Percentiles rank a stretch among this genome's conserved stretches.
Evolutionary conservation across 169 alveolate genomes (phyloP).

Genomic region (Babesia bovis): DNA sequence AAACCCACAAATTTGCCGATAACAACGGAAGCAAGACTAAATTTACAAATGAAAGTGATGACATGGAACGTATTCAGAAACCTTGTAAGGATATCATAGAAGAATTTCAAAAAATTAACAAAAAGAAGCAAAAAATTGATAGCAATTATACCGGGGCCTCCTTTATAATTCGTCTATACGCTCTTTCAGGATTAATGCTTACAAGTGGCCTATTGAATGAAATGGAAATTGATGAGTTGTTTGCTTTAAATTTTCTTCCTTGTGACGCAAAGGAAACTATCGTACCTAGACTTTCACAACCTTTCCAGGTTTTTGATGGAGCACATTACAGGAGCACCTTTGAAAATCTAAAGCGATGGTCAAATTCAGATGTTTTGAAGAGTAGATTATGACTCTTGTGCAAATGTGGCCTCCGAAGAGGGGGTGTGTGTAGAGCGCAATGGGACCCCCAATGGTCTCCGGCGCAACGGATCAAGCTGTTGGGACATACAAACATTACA

Average conservation of each 20-base stretch:
- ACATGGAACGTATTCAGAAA: not conserved
- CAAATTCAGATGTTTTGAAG: not conserved
- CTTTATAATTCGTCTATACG: conserved; percentile 9
- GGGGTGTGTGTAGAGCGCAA: conserved; percentile 32
- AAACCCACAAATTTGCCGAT: not conserved
- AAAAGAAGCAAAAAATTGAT: not conserved
- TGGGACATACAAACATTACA: not conserved
- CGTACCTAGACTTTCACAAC: conserved; percentile 41
- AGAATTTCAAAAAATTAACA: not conserved
- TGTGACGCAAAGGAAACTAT: not conserved
- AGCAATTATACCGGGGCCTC: not conserved
- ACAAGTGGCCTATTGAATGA: not conserved
- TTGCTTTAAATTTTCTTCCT: conserved; percentile 12
- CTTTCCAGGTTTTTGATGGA: conserved; percentile 37
- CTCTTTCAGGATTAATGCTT: conserved; percentile 4
- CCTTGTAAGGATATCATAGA: not conserved
- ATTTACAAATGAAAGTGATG: not conserved
- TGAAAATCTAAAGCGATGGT: conserved; percentile 36
- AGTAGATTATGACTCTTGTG: not conserved
- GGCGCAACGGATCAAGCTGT: not conserved
- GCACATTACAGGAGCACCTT: conserved; percentile 4
- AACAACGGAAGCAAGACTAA: not conserved
- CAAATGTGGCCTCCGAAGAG: not conserved
- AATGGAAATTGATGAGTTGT: not conserved
- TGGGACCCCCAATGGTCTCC: conserved; percentile 11